Base-by-base conservation (phyloP, 495 filamentous ascomycete species). In the Aspergillus olivimuriae region DNA sequence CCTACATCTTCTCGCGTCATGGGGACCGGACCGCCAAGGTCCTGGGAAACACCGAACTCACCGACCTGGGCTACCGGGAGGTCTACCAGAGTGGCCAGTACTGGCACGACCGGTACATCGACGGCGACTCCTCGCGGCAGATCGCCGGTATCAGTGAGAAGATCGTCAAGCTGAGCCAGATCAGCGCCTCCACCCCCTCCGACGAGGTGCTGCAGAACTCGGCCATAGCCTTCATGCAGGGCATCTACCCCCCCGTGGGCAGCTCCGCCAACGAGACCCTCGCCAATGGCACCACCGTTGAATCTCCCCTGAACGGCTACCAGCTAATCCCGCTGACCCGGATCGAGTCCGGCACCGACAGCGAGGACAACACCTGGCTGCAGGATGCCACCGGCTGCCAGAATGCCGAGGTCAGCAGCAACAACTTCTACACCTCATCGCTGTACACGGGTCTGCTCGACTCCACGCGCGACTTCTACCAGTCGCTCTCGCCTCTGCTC, bases 361-460 rank as follows among this genome's bases (percentile, higher is more conserved):
- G 72, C 38, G 79, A 82, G 57, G 63, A 78, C 49, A 61, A 58
- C 5, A 65, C 63, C 37, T 84, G 80, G 80, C 57, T 84, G 19
- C 77, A 84, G 46, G 70, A 70, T 21, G 48, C 72, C 12, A 70
- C 69, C 43, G 70, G 73, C 26, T 88, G 85, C 67, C 63, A 63
- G 22, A 80, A 78, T 48, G 81, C 83, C 19, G 64, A 70, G 6
- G 57, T 76, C 43, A 86, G 81, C 68, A 86, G 82, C 39, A 80
- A 88, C 62, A 73, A 76, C 57, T 90, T 86, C 58, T 86, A 84
- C 62, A 52, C 41, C n/a, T 81, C 81, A 6, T 41, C 62, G 11
- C 68, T 81, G 21, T 88, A 88, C 61, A 57, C 62, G 19, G 52
- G 52, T 8, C 59, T 77, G 31, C 57, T 77, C 7, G 52, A 61